Evolutionary conservation across 2,329 filamentous ascomycete genomes (phyloP).

Genomic region (Ascochyta fabae): DNA sequence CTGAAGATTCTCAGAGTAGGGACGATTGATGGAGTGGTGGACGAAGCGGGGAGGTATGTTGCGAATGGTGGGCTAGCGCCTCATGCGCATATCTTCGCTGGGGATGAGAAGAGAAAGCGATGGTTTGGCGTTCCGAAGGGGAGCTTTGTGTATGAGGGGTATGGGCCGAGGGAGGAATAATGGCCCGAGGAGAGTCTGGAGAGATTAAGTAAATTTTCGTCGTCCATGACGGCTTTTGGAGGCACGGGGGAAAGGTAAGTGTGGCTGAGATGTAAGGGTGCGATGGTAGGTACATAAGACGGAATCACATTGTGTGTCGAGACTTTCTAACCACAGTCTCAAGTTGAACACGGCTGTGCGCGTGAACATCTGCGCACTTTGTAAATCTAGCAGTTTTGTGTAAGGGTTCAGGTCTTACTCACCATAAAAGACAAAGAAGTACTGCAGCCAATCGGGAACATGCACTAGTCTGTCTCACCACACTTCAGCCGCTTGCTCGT

Average conservation of each 20-base stretch:
- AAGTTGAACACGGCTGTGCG: neutral
- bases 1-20: neutral
- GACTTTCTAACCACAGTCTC: too few relatives aligned
- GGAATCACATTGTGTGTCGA: too few relatives aligned
- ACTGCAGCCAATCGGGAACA: neutral
- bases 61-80: slow-evolving; percentile 44
- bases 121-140: slow-evolving; percentile 36
- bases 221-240: too few relatives aligned
- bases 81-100: slow-evolving; percentile 54
- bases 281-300: too few relatives aligned
- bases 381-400: neutral
- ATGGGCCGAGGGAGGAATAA: neutral
- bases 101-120: slow-evolving; percentile 39
- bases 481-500: slow-evolving; percentile 6
- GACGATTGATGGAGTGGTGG: neutral
- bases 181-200: neutral
- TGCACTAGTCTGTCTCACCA: neutral
- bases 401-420: neutral
- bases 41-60: slow-evolving; percentile 25
- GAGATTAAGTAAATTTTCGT: too few relatives aligned
- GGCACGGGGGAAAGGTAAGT: neutral
- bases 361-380: neutral
- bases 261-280: neutral
- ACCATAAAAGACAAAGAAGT: neutral
- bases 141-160: neutral